A percentile compares a stretch with the other conserved stretches of the same genome.
phyloP scores from a whole-genome alignment of 192 early-diverging fungal genomes.

The Backusella tuberculispora region DNA sequence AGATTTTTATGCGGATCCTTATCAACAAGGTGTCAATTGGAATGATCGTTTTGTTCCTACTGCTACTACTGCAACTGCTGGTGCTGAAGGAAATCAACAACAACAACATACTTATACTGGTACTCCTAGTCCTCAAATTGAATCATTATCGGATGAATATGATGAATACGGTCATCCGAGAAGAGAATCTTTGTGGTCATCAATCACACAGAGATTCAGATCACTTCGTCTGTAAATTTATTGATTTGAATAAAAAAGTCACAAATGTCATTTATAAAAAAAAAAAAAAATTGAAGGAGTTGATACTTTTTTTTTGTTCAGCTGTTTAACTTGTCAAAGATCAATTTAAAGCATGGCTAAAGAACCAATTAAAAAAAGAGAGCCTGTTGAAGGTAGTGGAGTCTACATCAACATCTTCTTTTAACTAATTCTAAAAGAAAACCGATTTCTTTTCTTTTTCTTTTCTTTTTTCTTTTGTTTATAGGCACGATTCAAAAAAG shows the following conservation, averaged over 20 bases:
- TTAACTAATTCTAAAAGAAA: neutral
- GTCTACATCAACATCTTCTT: neutral
- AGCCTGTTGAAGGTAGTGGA: neutral
- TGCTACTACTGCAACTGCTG: too few species aligned
- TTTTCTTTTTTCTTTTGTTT: neutral
- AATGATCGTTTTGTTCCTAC: neutral
- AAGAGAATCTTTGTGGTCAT: neutral
- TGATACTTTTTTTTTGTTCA: neutral
- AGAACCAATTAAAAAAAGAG: neutral
- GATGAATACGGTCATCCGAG: conserved; percentile 17
- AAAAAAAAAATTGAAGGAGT: too few species aligned
- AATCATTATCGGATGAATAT: neutral
- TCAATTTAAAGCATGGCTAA: neutral
- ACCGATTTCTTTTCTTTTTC: neutral
- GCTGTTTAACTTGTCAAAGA: neutral
- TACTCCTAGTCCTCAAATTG: neutral
- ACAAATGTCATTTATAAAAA: too few species aligned
- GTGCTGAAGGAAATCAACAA: neutral
- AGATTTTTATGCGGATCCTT: conserved; percentile 28
- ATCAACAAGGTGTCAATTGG: neutral
- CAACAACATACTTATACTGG: neutral
- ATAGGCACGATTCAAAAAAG: conserved; percentile 59
- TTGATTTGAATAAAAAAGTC: neutral
- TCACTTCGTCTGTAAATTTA: neutral
- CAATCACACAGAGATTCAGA: conserved; percentile 12